Base-by-base conservation (phyloP, 1,139 yeast genomes). In the Suhomyces taliae region DNA sequence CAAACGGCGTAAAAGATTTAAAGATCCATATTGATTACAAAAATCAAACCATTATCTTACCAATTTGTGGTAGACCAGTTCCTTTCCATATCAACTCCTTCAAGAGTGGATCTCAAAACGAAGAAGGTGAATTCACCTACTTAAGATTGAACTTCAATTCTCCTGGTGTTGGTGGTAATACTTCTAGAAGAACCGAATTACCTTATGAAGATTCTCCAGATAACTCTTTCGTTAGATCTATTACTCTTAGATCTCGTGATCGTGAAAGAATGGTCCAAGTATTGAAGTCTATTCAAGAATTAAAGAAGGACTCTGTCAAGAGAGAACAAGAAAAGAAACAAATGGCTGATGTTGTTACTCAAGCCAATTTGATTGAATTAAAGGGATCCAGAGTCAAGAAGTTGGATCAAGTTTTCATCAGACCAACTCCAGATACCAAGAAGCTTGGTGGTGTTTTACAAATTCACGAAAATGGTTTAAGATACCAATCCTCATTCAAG, bases 391-490 rank as follows among this genome's bases (percentile, higher is more conserved):
- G 98, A 60, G 89, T 96, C 39, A 85, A 85, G 67, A 83, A 93
- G 64, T 74, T 93, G 53, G 98, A 91, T 52, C 86, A 87, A 53
- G 93, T 93, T 4, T 90, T 85, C 65, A 86, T 91, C 38, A 85
- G 99, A 64, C 99, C 99, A 35, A 90, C 93, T 47, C 97, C 97
- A 1, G 99, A 93, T 64, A 87, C 97, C 31, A 95, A 91, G 67
- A 89, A 97, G 66, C 84, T 87, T 35, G 95, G 97, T 14, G 98
- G 99, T 34, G 81, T 86, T 14, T 80, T 93, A 50, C 90, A 90
- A 55, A 90, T 93, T 53, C 99, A 93, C 67, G 96, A 90, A 62
- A 95, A 93, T 65, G 99, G 99, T 79, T 79, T 95, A 54, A 81
- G 98, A 60, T 93, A 93, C 67, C 96, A 89, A 64, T 86, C 96